A percentile compares a stretch with the other conserved stretches of the same genome.
These are phyloP conservation scores for Quercus wislizeni DNA, from an alignment of 306 rosid genomes.

Conservation along the genomic window DNA sequence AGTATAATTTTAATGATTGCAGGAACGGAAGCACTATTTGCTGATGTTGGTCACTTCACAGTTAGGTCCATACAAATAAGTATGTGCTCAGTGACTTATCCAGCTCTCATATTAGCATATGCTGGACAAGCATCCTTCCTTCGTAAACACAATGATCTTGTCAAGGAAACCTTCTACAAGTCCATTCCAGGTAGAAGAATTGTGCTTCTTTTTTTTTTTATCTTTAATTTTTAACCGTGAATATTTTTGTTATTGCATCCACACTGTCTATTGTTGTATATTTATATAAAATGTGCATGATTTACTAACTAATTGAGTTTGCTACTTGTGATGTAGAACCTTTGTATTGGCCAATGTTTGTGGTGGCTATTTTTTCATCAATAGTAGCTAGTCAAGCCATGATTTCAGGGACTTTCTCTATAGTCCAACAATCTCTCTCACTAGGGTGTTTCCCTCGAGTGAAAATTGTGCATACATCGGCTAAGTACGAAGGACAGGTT, in stretches of 20 bases:
- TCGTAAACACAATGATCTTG: constrained; percentile 44
- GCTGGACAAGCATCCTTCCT: constrained; percentile 79
- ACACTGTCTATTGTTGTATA: no score
- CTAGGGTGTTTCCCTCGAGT: constrained; percentile 84
- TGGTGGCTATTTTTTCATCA: constrained; percentile 55
- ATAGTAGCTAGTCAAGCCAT: constrained; percentile 84
- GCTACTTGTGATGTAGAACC: constrained; percentile 31
- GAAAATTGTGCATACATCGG: constrained; percentile 67
- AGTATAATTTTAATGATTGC: neutral
- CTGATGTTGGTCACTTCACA: constrained; percentile 29
- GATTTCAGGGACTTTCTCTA: constrained; percentile 80
- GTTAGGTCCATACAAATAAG: constrained; percentile 28
- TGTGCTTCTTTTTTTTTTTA: no score
- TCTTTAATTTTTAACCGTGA: neutral
- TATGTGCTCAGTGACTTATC: constrained; percentile 6
- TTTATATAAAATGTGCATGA: neutral
- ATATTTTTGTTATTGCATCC: neutral
- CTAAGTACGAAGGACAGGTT: constrained; percentile 73
- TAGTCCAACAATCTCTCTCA: constrained; percentile 70
- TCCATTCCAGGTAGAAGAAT: constrained; percentile 55
- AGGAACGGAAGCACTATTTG: constrained; percentile 47
- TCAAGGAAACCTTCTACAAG: constrained; percentile 47
- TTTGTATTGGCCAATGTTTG: constrained; percentile 75
- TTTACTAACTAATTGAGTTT: neutral
- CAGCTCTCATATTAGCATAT: constrained; percentile 58